These are phyloP conservation scores for Straminergon stramineum DNA, from an alignment of 225 moss, liverwort and hornwort species.

Conservation along the genomic window DNA sequence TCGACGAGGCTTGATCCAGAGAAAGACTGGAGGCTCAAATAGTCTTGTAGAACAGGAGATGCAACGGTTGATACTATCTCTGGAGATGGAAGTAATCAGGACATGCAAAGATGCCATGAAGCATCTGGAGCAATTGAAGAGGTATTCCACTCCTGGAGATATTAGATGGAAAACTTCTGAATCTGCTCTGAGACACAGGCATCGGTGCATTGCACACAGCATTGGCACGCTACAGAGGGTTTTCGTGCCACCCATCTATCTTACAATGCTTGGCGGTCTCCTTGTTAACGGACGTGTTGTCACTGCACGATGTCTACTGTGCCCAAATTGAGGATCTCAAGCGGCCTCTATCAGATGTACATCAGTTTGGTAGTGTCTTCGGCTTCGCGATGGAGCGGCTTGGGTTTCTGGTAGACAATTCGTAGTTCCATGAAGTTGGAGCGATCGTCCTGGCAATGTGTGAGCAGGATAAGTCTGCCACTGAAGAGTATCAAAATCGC, in stretches of 20 bases:
- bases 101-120: slow-evolving; percentile 23
- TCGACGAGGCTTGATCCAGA: slow-evolving; percentile 64
- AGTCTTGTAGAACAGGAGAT: slow-evolving; percentile 30
- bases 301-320: slow-evolving; percentile 45
- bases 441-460: slow-evolving; percentile 77
- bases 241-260: slow-evolving; percentile 44
- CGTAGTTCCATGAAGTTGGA: slow-evolving; percentile 68
- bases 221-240: slow-evolving; percentile 59
- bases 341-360: slow-evolving; percentile 17
- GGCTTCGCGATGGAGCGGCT: slow-evolving; percentile 47
- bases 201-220: slow-evolving; percentile 69
- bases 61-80: slow-evolving; percentile 21
- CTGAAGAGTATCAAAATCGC: slow-evolving; percentile 26
- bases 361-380: slow-evolving; percentile 26
- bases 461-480: slow-evolving; percentile 57
- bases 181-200: slow-evolving; percentile 22
- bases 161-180: slow-evolving; percentile 22
- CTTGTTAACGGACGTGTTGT: slow-evolving; percentile 59
- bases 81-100: slow-evolving; percentile 25
- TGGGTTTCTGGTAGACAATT: slow-evolving; percentile 40
- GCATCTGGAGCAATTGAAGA: slow-evolving; percentile 13
- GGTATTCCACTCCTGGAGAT: not conserved
- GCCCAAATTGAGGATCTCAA: slow-evolving; percentile 46
- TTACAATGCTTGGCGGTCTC: slow-evolving; percentile 51
- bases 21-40: slow-evolving; percentile 4